phyloP scores from a whole-genome alignment of 2,329 filamentous ascomycete genomes.

The Aspergillus sp. region DNA sequence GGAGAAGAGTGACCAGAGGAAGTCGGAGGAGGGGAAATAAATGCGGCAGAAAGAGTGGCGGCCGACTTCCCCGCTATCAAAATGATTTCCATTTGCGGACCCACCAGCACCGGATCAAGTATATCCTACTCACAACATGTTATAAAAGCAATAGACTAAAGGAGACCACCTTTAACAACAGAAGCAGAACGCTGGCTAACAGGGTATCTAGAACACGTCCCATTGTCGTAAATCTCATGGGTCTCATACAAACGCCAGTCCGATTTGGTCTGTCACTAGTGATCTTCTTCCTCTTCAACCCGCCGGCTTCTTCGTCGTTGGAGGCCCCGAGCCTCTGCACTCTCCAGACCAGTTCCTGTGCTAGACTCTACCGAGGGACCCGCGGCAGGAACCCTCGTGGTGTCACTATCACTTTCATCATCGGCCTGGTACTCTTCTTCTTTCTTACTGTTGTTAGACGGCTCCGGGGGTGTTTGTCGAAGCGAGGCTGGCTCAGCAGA shows the following conservation, averaged over 20 bases:
- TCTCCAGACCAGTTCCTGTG: constrained; percentile 53
- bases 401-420: constrained; percentile 8
- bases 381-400: constrained; percentile 6
- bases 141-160: not conserved
- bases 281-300: constrained; percentile 16
- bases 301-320: constrained; percentile 33
- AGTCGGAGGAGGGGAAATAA: constrained; percentile 14
- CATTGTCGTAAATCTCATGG: not conserved
- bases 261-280: not conserved
- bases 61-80: constrained; percentile 9
- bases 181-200: not conserved
- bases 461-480: constrained; percentile 4
- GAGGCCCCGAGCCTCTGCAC: constrained; percentile 24
- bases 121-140: not conserved
- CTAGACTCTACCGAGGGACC: constrained; percentile 45
- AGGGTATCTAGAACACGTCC: constrained; percentile 2
- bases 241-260: not conserved
- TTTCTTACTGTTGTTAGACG: constrained; percentile 21
- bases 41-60: constrained; percentile 11
- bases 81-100: constrained; percentile 12
- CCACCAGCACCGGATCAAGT: constrained; percentile 12
- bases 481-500: constrained; percentile 6
- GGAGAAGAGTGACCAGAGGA: constrained; percentile 7
- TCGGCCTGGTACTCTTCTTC: constrained; percentile 19
- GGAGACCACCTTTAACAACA: not conserved